Base-by-base conservation (phyloP, 306 rosid species). In the Rosa persica region DNA sequence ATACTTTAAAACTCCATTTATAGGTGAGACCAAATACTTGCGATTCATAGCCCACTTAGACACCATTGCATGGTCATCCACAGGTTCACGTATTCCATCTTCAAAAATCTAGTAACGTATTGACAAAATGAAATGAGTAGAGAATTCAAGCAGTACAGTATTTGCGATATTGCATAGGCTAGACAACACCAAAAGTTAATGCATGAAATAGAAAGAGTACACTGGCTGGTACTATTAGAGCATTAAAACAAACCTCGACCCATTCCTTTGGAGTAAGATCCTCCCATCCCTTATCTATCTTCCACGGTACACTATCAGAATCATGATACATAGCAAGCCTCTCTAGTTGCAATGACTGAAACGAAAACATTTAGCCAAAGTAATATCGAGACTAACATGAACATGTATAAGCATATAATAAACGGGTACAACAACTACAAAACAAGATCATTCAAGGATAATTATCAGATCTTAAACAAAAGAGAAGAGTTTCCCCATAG, bases 321-420 rank as follows among this genome's bases (percentile, higher is more conserved):
- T 93, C 98, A 78, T 95, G 99, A 85, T 95, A 95, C 88, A 95
- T 72, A 48, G 98, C 99, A 68, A 95, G 90, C 79, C 99, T 89
- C 92, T 95, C 97, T 75, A 95, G 97, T 75, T 93, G 98, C 88
- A 93, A 87, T 13, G 93, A 93, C 99, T 93, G 68, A 20, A 82
- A 80, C 34, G 64, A 70, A 78, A 81, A 78, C n/a, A 83, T 67
- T 17, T 58, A 87, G 57, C 71, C 72, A 77, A 72, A 64, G 76
- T 70, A 57, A 38, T 73, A 74, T 74, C 70, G 48, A 25, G 67
- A n/a, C 10, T 16, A 23, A 67, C 5, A 51, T 16, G 20, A 1
- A 78, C 39, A 17, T 17, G 23, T 70, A n/a, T 12, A n/a, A 25
- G n/a, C 48, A 67, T 9, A 12, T 7, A 19, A 38, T 38, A 48